A percentile compares a stretch with the other conserved stretches of the same genome.
Conservation (phyloP, 257 asterid species). For the Nicotiana undulata region DNA sequence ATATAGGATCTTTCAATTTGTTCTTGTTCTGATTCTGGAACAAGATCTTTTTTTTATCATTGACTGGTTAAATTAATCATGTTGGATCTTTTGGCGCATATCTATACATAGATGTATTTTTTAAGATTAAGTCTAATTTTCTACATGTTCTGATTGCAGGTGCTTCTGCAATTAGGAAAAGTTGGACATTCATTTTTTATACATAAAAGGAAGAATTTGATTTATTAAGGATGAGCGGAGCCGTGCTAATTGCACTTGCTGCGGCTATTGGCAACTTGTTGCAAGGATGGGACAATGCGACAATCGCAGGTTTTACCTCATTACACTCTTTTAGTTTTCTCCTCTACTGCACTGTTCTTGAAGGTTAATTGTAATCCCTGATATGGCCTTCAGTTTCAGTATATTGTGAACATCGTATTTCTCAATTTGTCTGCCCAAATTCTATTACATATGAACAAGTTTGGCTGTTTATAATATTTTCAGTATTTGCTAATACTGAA, state of each 20-base stretch:
- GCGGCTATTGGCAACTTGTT: conserved; percentile 91
- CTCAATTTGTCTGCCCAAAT: not conserved
- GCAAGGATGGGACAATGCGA: conserved; percentile 99
- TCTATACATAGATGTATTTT: not conserved
- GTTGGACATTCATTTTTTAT: not conserved
- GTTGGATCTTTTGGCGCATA: not conserved
- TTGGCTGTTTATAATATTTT: not conserved
- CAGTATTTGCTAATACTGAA: not conserved
- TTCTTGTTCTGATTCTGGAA: not conserved
- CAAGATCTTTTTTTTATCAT: not conserved
- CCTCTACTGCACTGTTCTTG: no score
- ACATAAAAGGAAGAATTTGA: not conserved
- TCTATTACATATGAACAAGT: no score
- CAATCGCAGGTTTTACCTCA: conserved; percentile 70
- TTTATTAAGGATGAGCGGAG: conserved; percentile 55
- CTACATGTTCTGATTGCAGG: not conserved
- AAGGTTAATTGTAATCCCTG: no score
- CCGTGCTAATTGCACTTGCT: conserved; percentile 71
- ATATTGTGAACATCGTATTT: not conserved
- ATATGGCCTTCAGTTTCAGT: not conserved
- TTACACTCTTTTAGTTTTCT: not conserved
- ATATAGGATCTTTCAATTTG: not conserved
- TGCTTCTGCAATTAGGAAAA: not conserved
- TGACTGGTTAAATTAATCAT: not conserved
- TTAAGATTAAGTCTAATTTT: not conserved